Conservation (phyloP, 2,329 filamentous ascomycete species). For the Diaporthe citri region DNA sequence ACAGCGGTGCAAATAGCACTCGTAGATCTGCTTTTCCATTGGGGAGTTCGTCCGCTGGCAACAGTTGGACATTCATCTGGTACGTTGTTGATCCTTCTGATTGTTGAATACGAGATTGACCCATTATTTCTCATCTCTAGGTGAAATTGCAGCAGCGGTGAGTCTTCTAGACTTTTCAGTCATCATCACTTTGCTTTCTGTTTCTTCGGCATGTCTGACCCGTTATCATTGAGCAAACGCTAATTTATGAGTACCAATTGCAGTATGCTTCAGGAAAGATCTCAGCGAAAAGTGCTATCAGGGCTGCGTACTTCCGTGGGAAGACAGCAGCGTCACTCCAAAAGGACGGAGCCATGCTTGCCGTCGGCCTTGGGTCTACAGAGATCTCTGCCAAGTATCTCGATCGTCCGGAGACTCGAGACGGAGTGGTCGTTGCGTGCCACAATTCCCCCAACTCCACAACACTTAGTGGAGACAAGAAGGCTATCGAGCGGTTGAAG, state of each 20-base stretch:
- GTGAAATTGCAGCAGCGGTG: not conserved
- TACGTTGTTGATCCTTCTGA: no score
- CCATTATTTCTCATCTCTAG: not conserved
- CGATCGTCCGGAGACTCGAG: not conserved
- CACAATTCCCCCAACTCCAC: slow-evolving; percentile 33
- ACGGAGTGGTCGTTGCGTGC: slow-evolving; percentile 22
- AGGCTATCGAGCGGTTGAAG: not conserved
- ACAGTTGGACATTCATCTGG: not conserved
- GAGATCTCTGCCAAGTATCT: not conserved
- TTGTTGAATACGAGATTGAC: no score
- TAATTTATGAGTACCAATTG: not conserved
- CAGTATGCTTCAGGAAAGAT: not conserved
- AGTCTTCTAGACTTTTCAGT: no score
- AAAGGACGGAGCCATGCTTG: not conserved
- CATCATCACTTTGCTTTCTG: no score
- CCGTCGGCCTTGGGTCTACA: not conserved
- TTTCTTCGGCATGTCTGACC: not conserved
- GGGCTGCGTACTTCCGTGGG: not conserved
- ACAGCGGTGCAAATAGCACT: not conserved
- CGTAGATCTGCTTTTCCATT: not conserved
- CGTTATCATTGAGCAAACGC: no score
- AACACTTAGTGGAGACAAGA: slow-evolving; percentile 35
- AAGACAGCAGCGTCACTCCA: not conserved
- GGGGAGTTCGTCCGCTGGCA: not conserved
- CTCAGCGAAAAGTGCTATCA: not conserved